Conservation (phyloP, 306 rosid genomes). For the Sphenostylis stenocarpa region DNA sequence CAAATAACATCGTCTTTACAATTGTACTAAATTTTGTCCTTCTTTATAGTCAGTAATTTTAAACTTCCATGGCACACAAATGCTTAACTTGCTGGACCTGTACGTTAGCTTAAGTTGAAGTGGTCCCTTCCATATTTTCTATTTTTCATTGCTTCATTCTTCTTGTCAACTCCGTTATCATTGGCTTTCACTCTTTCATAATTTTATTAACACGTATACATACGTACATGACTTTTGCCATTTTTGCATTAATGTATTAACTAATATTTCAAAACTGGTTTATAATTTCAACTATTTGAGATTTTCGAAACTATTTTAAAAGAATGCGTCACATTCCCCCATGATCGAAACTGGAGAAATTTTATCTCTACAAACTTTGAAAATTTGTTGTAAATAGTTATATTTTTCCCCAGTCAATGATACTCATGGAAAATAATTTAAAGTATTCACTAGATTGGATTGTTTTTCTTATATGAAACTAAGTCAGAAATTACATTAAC, state of each 20-base stretch:
- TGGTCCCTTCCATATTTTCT: conserved; percentile 1
- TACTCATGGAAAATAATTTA: not conserved
- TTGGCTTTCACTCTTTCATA: not conserved
- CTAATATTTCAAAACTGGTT: not conserved
- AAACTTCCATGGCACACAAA: not conserved
- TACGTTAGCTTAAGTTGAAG: not conserved
- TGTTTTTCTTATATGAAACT: no score
- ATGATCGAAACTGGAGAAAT: not conserved
- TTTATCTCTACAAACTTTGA: not conserved
- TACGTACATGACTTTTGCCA: no score
- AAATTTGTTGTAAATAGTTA: not conserved
- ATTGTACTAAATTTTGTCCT: no score
- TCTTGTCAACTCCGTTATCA: not conserved
- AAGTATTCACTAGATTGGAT: not conserved
- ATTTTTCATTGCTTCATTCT: not conserved
- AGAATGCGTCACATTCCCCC: not conserved
- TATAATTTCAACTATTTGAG: not conserved
- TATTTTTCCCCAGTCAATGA: not conserved
- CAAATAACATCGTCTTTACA: no score
- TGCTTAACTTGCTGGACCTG: not conserved
- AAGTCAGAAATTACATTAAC: not conserved
- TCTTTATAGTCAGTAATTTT: not conserved
- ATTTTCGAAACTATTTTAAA: not conserved
- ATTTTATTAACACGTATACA: no score
- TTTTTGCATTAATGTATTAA: not conserved